A percentile compares a stretch with the other conserved stretches of the same genome.
Conservation (phyloP, 2,329 filamentous ascomycete genomes). For the Microdochium bolleyi region DNA sequence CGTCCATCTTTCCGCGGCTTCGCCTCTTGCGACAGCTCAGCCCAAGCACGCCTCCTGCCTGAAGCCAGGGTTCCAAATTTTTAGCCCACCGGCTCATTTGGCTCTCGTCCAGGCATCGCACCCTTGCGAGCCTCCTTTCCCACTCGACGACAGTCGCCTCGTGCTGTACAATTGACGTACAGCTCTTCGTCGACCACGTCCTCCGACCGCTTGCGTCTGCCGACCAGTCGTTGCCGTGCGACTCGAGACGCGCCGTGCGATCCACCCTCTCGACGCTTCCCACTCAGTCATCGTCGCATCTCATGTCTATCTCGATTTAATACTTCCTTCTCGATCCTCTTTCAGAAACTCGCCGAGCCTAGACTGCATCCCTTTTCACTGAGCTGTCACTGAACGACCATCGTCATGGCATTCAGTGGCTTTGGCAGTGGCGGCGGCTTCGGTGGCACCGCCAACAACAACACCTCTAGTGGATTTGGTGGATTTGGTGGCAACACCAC, state of each 20-base stretch:
- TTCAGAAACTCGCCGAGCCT: conserved; percentile 7
- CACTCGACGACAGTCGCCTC: neutral
- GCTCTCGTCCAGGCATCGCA: neutral
- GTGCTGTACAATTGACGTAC: neutral
- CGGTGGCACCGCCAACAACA: conserved; percentile 44
- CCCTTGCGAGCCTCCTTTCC: neutral
- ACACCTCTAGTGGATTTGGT: conserved; percentile 39
- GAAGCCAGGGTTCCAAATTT: neutral
- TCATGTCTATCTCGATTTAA: conserved; percentile 20
- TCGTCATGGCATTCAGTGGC: conserved; percentile 48
- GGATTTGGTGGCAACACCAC: conserved; percentile 41
- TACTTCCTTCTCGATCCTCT: neutral
- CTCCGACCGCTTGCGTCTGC: neutral
- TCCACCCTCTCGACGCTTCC: neutral
- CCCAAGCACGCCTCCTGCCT: neutral
- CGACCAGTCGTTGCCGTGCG: neutral
- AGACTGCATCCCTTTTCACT: conserved; percentile 5
- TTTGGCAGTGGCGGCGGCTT: conserved; percentile 41
- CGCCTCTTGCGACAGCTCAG: neutral
- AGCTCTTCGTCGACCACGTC: neutral
- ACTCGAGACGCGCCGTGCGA: neutral
- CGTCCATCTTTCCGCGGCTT: neutral
- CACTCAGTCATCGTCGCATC: neutral
- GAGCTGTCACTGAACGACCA: conserved; percentile 7
- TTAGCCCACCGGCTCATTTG: neutral